Percentiles rank a stretch among this genome's conserved stretches.
These are phyloP conservation scores for Aphanocladium album DNA, from an alignment of 2,329 filamentous ascomycete species.

Conservation along the genomic window DNA sequence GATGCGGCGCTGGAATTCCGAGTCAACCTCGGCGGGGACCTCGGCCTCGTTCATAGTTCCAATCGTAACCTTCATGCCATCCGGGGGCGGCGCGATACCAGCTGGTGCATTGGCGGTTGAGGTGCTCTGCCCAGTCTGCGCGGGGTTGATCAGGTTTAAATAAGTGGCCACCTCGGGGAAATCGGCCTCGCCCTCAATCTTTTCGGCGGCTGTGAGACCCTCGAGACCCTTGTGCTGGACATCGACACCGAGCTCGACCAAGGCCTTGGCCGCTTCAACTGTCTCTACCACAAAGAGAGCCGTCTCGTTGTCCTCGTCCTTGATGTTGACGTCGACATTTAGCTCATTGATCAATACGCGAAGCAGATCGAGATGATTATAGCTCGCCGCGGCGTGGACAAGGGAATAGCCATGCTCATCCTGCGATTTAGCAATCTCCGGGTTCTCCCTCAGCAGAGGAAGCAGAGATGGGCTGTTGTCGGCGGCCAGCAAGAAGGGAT, in stretches of 20 bases:
- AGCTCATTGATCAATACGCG: conserved; percentile 71
- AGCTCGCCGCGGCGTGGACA: conserved; percentile 87
- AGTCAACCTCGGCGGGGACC: conserved; percentile 63
- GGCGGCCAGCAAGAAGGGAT: conserved; percentile 71
- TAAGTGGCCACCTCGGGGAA: conserved; percentile 72
- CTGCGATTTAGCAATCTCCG: conserved; percentile 70
- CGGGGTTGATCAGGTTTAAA: conserved; percentile 40
- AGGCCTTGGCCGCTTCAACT: conserved; percentile 66
- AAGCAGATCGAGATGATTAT: conserved; percentile 79
- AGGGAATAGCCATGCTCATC: conserved; percentile 94
- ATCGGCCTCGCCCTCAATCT: conserved; percentile 72
- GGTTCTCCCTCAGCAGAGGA: conserved; percentile 66
- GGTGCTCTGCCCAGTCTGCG: conserved; percentile 14
- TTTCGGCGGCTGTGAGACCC: conserved; percentile 74
- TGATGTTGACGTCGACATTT: conserved; percentile 71
- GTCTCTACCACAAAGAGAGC: conserved; percentile 91
- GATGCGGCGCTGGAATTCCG: conserved; percentile 79
- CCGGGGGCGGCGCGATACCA: conserved; percentile 60
- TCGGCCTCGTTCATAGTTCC: conserved; percentile 64
- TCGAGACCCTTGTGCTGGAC: conserved; percentile 61
- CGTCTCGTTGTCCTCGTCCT: conserved; percentile 88
- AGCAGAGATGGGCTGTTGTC: conserved; percentile 74
- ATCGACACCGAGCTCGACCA: conserved; percentile 77
- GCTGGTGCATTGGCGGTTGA: conserved; percentile 16
- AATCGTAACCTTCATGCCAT: conserved; percentile 72